A percentile compares a stretch with the other conserved stretches of the same genome.
Evolutionary conservation across 2,329 filamentous ascomycete genomes (phyloP).

Genomic region (Nemania abortiva): DNA sequence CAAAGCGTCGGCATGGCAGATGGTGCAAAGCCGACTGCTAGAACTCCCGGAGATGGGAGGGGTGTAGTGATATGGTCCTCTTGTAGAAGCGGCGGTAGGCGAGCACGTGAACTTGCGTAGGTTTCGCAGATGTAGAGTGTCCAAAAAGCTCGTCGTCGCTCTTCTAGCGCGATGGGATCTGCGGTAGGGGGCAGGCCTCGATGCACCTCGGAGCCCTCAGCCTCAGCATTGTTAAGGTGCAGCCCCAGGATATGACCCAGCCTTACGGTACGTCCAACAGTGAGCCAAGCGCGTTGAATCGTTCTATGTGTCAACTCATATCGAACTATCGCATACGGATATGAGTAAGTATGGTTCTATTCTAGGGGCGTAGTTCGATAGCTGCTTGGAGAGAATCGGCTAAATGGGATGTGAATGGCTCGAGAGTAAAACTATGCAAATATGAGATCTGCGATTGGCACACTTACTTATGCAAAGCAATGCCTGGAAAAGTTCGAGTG

Average conservation of each 20-base stretch:
- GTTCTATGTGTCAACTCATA: slow-evolving; percentile 1
- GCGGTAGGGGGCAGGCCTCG: not conserved
- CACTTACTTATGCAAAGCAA: not conserved
- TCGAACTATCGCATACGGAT: not conserved
- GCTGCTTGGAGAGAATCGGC: too few species aligned
- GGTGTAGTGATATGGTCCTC: not conserved
- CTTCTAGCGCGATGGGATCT: not conserved
- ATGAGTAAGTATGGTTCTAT: too few species aligned
- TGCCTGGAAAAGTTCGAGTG: not conserved
- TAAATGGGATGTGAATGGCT: too few species aligned
- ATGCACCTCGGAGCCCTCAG: not conserved
- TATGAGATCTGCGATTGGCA: too few species aligned
- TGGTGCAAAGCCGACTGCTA: not conserved
- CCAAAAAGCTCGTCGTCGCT: not conserved
- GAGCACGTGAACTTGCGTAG: not conserved
- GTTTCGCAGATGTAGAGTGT: not conserved
- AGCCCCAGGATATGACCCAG: not conserved
- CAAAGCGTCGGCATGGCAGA: not conserved
- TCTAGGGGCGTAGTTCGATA: too few species aligned
- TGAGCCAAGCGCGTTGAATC: not conserved
- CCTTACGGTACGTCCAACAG: not conserved
- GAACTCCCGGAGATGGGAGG: not conserved
- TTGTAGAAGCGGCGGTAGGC: not conserved
- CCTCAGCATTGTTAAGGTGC: not conserved
- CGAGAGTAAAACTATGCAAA: too few species aligned